phyloP scores from a whole-genome alignment of 2,329 filamentous ascomycete species.

The Plenodomus lindquistii region DNA sequence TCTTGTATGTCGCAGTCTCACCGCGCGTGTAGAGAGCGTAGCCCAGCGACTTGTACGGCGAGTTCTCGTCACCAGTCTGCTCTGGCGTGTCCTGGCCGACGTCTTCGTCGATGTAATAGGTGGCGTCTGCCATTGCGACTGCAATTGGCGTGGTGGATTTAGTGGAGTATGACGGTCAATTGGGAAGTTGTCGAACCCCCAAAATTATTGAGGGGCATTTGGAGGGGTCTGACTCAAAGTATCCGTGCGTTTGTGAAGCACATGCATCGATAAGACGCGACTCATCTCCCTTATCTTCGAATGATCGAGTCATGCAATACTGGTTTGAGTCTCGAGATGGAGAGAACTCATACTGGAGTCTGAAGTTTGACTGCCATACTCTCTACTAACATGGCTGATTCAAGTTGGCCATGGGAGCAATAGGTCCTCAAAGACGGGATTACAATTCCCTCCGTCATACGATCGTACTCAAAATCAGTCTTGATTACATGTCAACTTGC shows the following conservation, averaged over 20 bases:
- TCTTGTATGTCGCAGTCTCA: slow-evolving; percentile 66
- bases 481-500: too few relatives aligned
- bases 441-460: too few relatives aligned
- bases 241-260: slow-evolving; percentile 20
- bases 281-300: slow-evolving; percentile 15
- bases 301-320: slow-evolving; percentile 4
- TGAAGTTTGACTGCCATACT: too few relatives aligned
- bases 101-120: slow-evolving; percentile 80
- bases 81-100: slow-evolving; percentile 70
- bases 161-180: slow-evolving; percentile 19
- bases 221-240: slow-evolving; percentile 28
- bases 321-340: not conserved
- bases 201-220: slow-evolving; percentile 29
- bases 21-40: slow-evolving; percentile 76
- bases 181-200: slow-evolving; percentile 12
- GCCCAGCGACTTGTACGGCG: slow-evolving; percentile 80
- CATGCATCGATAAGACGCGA: slow-evolving; percentile 21
- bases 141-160: slow-evolving; percentile 27
- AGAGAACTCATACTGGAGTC: not conserved
- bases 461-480: too few relatives aligned
- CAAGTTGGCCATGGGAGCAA: too few relatives aligned
- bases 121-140: slow-evolving; percentile 44
- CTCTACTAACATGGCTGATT: too few relatives aligned
- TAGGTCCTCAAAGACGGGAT: too few relatives aligned
- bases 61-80: slow-evolving; percentile 69